A percentile compares a stretch with the other conserved stretches of the same genome.
These are phyloP conservation scores for Malus domestica DNA, from an alignment of 306 rosid species.

Conservation along the genomic window ASM211411v1 NC_041793.1:30825001-30825500, in stretches of 20 bases:
- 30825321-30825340: not conserved
- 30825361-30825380: not conserved
- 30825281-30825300: not conserved
- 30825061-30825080: no score
- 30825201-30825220: no score
- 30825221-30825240: no score
- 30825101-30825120: no score
- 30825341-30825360: not conserved
- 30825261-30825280: not conserved
- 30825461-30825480: not conserved
- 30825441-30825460: not conserved
- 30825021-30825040: no score
- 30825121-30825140: no score
- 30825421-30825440: not conserved
- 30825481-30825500: not conserved
- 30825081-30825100: no score
- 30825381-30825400: conserved; percentile 2
- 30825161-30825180: no score
- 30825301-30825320: not conserved
- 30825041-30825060: no score
- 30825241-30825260: not conserved
- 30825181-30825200: no score
- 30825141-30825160: no score
- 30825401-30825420: not conserved
- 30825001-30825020: no score